Percentiles rank a stretch among this genome's conserved stretches.
Conservation (phyloP, 169 alveolate genomes). For the Cryptosporidium sp. region DNA sequence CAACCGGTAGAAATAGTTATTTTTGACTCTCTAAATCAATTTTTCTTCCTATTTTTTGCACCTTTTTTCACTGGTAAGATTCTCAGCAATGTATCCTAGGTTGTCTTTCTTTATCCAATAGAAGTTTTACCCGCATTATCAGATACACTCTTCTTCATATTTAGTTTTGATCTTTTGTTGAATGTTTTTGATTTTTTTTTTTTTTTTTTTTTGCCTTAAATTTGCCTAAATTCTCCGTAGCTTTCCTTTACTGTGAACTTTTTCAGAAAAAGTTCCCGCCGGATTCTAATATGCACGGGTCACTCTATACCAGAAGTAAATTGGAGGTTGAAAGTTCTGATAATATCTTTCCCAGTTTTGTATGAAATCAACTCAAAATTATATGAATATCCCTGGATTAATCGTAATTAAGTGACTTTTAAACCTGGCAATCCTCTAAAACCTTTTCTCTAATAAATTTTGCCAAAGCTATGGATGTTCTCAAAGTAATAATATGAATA, state of each 20-base stretch:
- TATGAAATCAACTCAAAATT: background rate
- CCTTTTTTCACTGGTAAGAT: background rate
- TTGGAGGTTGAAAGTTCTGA: background rate
- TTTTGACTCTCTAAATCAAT: background rate
- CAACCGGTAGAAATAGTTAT: background rate
- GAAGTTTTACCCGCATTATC: no score
- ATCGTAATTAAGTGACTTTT: background rate
- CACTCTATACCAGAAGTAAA: background rate
- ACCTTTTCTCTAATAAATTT: slow-evolving; percentile 9
- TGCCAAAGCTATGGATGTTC: background rate
- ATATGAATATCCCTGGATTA: background rate
- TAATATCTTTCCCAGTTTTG: background rate
- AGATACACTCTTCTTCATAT: no score
- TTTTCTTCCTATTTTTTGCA: background rate
- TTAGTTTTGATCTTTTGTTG: background rate
- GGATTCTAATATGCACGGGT: slow-evolving; percentile 7
- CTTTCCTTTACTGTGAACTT: background rate
- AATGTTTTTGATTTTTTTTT: background rate
- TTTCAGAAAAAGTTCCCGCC: background rate
- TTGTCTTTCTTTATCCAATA: no score
- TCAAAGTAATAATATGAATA: slow-evolving; percentile 16
- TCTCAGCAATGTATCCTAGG: background rate
- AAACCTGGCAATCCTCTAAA: no score
- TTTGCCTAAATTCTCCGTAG: background rate
- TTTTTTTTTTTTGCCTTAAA: background rate